phyloP scores from a whole-genome alignment of 2,329 filamentous ascomycete species.

The Curvularia sp. region DNA sequence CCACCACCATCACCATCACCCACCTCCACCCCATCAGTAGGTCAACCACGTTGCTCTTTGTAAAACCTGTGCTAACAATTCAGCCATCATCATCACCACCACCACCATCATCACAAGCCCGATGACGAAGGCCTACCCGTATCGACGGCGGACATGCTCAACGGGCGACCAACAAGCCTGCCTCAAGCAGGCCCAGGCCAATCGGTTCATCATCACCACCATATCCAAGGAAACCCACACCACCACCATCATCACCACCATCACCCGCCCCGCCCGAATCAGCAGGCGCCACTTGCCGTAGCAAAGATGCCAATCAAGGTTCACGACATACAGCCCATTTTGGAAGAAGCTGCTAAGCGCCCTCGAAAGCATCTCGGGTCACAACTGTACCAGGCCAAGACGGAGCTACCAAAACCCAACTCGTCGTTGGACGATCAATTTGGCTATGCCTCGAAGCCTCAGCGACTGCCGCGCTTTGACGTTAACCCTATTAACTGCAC shows the following conservation, averaged over 20 bases:
- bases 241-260: conserved; percentile 46
- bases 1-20: conserved; percentile 63
- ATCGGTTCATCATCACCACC: conserved; percentile 49
- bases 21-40: conserved; percentile 59
- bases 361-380: conserved; percentile 85
- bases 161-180: conserved; percentile 37
- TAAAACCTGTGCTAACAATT: conserved; percentile 35
- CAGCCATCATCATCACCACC: conserved; percentile 65
- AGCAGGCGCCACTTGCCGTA: conserved; percentile 34
- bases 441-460: conserved; percentile 67
- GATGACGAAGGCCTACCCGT: conserved; percentile 57
- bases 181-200: conserved; percentile 42
- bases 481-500: conserved; percentile 83
- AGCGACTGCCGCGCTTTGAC: conserved; percentile 77
- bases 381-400: conserved; percentile 76
- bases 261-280: conserved; percentile 39
- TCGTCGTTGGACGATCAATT: conserved; percentile 60
- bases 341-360: conserved; percentile 73
- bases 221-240: conserved; percentile 48
- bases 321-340: conserved; percentile 61
- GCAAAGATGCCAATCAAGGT: conserved; percentile 72
- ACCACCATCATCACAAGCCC: conserved; percentile 63
- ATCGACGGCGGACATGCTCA: conserved; percentile 29
- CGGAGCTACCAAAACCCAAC: conserved; percentile 58
- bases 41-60: conserved; percentile 29